Conservation (phyloP, 1,139 yeast genomes). For the Taphrina betulina region DNA sequence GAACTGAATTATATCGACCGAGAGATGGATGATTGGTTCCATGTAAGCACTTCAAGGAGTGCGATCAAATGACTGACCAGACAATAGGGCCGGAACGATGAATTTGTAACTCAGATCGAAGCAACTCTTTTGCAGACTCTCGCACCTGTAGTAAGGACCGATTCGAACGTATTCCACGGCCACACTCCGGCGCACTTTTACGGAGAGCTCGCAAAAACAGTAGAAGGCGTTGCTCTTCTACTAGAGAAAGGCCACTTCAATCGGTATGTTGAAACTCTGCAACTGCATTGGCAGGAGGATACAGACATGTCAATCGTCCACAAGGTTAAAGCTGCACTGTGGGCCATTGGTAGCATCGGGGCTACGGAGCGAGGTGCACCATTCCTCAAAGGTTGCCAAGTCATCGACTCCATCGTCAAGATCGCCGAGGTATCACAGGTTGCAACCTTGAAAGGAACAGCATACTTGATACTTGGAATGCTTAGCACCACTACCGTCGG, state of each 20-base stretch:
- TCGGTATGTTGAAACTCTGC: slow-evolving; percentile 45
- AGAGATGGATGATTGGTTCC: slow-evolving; percentile 63
- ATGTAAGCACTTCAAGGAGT: slow-evolving; percentile 37
- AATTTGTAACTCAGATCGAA: slow-evolving; percentile 57
- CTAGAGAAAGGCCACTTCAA: slow-evolving; percentile 52
- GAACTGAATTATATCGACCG: slow-evolving; percentile 55
- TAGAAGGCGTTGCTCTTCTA: slow-evolving; percentile 65
- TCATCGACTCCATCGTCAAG: slow-evolving; percentile 56
- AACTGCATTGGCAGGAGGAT: slow-evolving; percentile 44
- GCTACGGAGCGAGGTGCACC: slow-evolving; percentile 48
- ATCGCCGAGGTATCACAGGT: slow-evolving; percentile 57
- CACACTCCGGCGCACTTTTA: slow-evolving; percentile 67
- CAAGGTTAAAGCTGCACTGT: slow-evolving; percentile 70
- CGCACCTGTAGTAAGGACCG: background rate
- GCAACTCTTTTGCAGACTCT: slow-evolving; percentile 36
- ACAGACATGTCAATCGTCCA: slow-evolving; percentile 43
- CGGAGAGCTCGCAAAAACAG: slow-evolving; percentile 74
- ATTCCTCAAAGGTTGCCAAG: slow-evolving; percentile 60
- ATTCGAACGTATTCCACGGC: background rate
- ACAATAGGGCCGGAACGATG: slow-evolving; percentile 48
- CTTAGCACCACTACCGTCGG: slow-evolving; percentile 75
- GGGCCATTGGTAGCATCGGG: slow-evolving; percentile 87
- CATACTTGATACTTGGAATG: slow-evolving; percentile 75
- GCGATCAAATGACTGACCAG: background rate
- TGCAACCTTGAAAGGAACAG: slow-evolving; percentile 58